Evolutionary conservation across 768 basidiomycete species (phyloP), one percentile per base, ranked within the genome.

Genomic region (Roridomyces roridus): DNA sequence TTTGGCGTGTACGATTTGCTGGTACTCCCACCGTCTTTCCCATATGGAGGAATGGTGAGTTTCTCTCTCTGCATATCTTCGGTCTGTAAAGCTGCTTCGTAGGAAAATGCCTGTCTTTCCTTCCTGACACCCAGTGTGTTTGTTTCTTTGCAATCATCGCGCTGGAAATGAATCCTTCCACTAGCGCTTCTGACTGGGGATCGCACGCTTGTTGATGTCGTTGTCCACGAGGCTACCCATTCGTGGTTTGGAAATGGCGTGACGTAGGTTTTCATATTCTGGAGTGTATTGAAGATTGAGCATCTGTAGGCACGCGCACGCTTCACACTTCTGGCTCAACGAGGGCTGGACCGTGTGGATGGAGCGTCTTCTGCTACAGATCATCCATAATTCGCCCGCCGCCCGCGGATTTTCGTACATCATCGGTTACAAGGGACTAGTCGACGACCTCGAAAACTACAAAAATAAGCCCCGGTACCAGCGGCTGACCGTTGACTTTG

Each of bases 261-360:
- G 52, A 92, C 91, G 89, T 77, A 56, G 36, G 74, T 69, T 34
- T 12, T 23, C 47, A 58, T 28, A 29, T 17, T 12, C 17, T 28
- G 18, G 34, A 21, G 21, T 46, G 15, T 55, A 26, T 21, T 24
- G 2, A 57, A 55, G 18, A 29, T 45, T 29, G n/a, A 23, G 31
- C 12, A 20, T n/a, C 28, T 31, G 4, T 57, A 84, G 87, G 0
- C 87, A 90, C 51, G 87, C 88, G 0, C 73, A 92, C 60, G 85
- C 90, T 0, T 83, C 85, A 0, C 89, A 92, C 71, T 93, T 92
- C 74, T 93, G 91, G 91, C 83, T 94, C 35, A 94, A 94, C 69
- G 91, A 95, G 76, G 90, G 94, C 24, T 96, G 92, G 89, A 97
- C 96, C 28, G 95, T 92, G 0, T 98, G 95, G 67, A 87, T 92